Percentiles rank a stretch among this genome's conserved stretches.
These are phyloP conservation scores for Pulveroboletus sp. DNA, from an alignment of 768 basidiomycete genomes.

Conservation along the genomic window DNA sequence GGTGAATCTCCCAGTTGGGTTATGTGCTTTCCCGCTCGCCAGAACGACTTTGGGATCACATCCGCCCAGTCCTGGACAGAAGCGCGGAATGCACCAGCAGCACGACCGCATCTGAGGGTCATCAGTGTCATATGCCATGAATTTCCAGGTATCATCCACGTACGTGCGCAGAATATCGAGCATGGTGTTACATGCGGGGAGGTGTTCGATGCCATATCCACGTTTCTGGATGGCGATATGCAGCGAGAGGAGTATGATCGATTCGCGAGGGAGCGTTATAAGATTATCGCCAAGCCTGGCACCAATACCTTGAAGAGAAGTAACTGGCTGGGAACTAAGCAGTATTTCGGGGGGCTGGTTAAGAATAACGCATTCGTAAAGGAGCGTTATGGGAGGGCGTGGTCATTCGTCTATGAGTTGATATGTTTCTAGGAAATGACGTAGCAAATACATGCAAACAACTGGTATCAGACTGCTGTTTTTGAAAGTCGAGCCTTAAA, in stretches of 20 bases:
- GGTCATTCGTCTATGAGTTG: constrained; percentile 61
- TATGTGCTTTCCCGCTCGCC: constrained; percentile 63
- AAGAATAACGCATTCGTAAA: constrained; percentile 43
- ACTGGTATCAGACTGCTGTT: neutral
- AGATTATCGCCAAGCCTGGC: constrained; percentile 22
- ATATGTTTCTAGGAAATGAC: constrained; percentile 35
- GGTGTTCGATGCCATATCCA: constrained; percentile 52
- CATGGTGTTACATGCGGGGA: constrained; percentile 67
- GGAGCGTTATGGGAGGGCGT: constrained; percentile 42
- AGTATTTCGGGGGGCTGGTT: constrained; percentile 62
- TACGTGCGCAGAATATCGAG: constrained; percentile 40
- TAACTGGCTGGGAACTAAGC: constrained; percentile 49
- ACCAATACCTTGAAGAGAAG: constrained; percentile 41
- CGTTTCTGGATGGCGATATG: constrained; percentile 48
- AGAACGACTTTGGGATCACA: constrained; percentile 43
- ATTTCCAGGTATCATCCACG: constrained; percentile 54
- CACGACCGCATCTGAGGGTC: constrained; percentile 53
- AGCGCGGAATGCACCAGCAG: constrained; percentile 65
- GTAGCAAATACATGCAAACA: neutral
- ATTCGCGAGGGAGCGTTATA: neutral
- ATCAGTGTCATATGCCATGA: constrained; percentile 51
- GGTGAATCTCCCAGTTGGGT: constrained; percentile 66
- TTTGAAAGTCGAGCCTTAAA: neutral
- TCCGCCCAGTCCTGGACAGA: constrained; percentile 59
- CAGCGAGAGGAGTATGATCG: constrained; percentile 50